Conservation (phyloP, 176 grass and related monocot species). For the Guadua angustifolia region DNA sequence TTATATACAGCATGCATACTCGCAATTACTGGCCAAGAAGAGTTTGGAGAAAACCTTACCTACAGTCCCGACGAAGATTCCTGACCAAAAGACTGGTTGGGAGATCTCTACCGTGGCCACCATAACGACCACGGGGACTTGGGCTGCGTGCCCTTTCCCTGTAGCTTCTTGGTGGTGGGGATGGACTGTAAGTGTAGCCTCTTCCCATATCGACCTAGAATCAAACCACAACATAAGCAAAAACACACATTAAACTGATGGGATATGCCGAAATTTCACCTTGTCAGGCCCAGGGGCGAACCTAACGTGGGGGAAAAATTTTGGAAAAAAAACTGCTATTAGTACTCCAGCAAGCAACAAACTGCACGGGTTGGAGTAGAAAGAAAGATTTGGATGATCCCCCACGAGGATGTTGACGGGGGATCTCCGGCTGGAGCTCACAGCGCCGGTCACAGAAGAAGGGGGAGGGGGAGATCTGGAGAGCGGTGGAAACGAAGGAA, state of each 20-base stretch:
- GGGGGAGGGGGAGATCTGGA: too few relatives aligned
- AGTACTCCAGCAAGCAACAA: too few relatives aligned
- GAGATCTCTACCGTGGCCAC: slow-evolving; percentile 66
- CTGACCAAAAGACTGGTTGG: slow-evolving; percentile 94
- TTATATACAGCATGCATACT: background rate
- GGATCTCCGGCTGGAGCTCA: too few relatives aligned
- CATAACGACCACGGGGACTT: slow-evolving; percentile 59
- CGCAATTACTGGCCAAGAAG: background rate
- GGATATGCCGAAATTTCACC: background rate
- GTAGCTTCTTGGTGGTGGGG: slow-evolving; percentile 80
- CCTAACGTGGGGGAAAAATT: too few relatives aligned
- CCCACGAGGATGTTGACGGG: too few relatives aligned
- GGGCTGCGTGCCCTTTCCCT: slow-evolving; percentile 76
- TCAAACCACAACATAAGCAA: background rate
- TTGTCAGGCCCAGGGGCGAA: background rate
- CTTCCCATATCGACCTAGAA: slow-evolving; percentile 56
- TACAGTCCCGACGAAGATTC: slow-evolving; percentile 82
- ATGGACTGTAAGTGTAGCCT: slow-evolving; percentile 85
- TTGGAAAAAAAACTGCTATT: too few relatives aligned
- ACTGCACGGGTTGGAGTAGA: too few relatives aligned
- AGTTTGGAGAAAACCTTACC: slow-evolving; percentile 30
- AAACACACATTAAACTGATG: background rate
- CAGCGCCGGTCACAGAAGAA: too few relatives aligned
- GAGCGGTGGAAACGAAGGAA: too few relatives aligned
- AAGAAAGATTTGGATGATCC: too few relatives aligned